These are phyloP conservation scores for Thelephora terrestris DNA, from an alignment of 1,284 basidiomycete genomes.

Conservation along the genomic window DNA sequence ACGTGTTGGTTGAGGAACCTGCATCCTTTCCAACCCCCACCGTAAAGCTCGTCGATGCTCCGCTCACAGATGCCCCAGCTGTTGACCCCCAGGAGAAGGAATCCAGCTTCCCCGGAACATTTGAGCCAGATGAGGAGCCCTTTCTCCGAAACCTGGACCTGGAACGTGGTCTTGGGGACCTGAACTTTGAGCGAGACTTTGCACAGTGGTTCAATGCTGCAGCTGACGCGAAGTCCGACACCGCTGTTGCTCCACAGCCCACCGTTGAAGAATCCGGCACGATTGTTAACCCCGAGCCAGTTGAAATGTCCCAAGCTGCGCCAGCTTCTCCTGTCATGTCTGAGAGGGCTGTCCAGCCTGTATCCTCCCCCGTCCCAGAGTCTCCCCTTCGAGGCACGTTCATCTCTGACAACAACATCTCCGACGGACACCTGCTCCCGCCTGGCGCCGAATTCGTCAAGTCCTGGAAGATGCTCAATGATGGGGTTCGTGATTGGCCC, in stretches of 20 bases:
- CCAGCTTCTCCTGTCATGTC: slow-evolving; percentile 1
- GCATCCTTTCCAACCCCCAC: neutral
- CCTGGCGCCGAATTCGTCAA: slow-evolving; percentile 80
- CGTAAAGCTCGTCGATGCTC: too few species aligned
- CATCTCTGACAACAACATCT: slow-evolving; percentile 58
- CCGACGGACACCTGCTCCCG: slow-evolving; percentile 69
- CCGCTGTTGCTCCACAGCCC: slow-evolving; percentile 6
- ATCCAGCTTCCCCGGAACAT: too few species aligned
- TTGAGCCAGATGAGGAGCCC: too few species aligned
- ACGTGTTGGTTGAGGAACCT: neutral
- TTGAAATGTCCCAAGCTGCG: neutral
- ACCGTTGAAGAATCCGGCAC: slow-evolving; percentile 2
- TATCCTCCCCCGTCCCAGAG: slow-evolving; percentile 3
- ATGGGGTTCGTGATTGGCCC: slow-evolving; percentile 57
- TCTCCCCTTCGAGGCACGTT: slow-evolving; percentile 40
- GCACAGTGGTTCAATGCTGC: slow-evolving; percentile 1
- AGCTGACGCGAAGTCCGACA: slow-evolving; percentile 2
- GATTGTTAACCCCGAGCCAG: neutral
- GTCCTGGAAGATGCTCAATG: slow-evolving; percentile 66
- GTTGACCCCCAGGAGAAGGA: too few species aligned
- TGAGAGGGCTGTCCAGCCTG: slow-evolving; percentile 1
- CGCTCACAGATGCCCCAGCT: too few species aligned
- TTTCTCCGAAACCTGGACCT: neutral
- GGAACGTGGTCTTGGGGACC: too few species aligned
- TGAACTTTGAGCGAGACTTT: slow-evolving; percentile 1